Percentiles rank a stretch among this genome's conserved stretches.
phyloP scores from a whole-genome alignment of 208 protist genomes.

The Strigomonas culicis region DNA sequence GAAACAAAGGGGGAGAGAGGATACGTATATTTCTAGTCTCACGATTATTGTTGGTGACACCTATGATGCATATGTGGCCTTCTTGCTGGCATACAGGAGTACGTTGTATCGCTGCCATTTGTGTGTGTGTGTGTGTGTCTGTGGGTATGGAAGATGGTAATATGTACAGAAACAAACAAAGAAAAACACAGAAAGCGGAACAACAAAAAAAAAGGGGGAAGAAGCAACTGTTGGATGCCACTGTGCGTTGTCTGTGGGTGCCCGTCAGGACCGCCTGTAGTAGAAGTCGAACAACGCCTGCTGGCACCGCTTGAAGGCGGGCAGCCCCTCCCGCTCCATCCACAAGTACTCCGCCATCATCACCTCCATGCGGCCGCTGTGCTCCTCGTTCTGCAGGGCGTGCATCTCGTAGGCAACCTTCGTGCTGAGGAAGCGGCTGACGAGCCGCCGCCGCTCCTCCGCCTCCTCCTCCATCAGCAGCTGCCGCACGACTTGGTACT shows the following conservation, averaged over 20 bases:
- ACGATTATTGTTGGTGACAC: no score
- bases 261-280: not conserved
- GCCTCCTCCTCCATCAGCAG: constrained; percentile 17
- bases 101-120: no score
- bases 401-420: constrained; percentile 11
- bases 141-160: no score
- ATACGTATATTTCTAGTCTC: no score
- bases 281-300: constrained; percentile 16
- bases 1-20: not conserved
- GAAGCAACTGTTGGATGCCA: no score
- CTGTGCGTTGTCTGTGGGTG: not conserved
- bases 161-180: not conserved
- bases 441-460: constrained; percentile 13
- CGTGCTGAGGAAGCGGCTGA: constrained; percentile 10
- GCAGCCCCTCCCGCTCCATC: constrained; percentile 22
- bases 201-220: constrained; percentile 10
- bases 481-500: constrained; percentile 18
- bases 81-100: no score
- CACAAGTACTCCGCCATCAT: constrained; percentile 39
- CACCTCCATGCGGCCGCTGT: constrained; percentile 24
- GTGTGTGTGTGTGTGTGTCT: no score
- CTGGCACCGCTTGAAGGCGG: constrained; percentile 15
- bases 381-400: constrained; percentile 24
- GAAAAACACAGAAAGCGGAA: not conserved
- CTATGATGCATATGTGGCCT: no score